Base-by-base conservation (phyloP, 2,329 filamentous ascomycete genomes). In the Cladosporium austrohemisphaericum region DNA sequence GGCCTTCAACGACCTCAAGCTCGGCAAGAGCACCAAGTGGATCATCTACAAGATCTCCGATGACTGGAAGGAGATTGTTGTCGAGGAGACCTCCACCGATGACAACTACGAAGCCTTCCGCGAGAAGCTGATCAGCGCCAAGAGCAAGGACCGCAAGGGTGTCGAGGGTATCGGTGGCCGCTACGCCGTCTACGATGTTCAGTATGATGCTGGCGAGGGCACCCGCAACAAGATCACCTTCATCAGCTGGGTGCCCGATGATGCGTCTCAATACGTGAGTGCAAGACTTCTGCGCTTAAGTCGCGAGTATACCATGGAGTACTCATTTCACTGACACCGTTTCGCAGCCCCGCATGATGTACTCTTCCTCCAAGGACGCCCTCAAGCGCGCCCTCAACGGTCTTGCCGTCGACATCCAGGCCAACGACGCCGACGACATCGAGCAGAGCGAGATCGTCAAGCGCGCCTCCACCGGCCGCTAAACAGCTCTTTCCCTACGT, bases 41-140 rank as follows among this genome's bases (percentile, higher is more conserved):
- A 85, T 93, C 75, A 83, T 93, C 78, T 92, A 81, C 84, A 89
- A 90, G 79, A 82, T 93, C 68, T 85, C 83, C 58, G 86, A 91
- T 72, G 80, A 90, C 76, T 83, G 83, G 79, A 88, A 85, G 73
- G 72, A 88, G 73, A 89, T 93, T 68, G 83, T 86, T 52, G 81
- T 93, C 62, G 87, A 92, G 72, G 82, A 88, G 68, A 77, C 81
- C 48, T 86, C 83, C 52, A 73, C 73, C 54, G 76, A 83, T 61
- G 72, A 72, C 59, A 81, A 90, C 71, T 92, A 81, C 76, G 80
- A 85, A 51, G 71, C 64, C 57, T 89, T 91, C 79, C 85, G 86
- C 62, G 75, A 88, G 70, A 85, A 84, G 77, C 84, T 93, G 57
- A 68, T 89, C 67, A 80, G 76, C 65, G 84, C 86, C 60, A 85